These are phyloP conservation scores for Colletotrichum tamarilloi DNA, from an alignment of 2,329 filamentous ascomycete species.

Conservation along the genomic window DNA sequence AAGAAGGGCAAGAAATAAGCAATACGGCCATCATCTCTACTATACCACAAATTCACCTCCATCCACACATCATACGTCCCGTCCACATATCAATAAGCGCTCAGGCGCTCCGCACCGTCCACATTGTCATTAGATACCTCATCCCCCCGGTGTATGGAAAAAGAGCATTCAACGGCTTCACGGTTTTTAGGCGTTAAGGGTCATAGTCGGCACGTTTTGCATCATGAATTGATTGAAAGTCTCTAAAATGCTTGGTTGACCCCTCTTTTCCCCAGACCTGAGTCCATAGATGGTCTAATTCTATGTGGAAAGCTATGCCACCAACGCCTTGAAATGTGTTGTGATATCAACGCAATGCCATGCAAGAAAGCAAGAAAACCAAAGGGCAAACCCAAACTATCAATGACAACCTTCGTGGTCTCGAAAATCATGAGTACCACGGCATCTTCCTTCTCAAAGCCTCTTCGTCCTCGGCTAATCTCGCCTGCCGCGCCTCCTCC, in stretches of 20 bases:
- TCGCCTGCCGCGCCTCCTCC: constrained; percentile 53
- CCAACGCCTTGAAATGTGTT: constrained; percentile 27
- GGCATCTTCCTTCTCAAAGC: constrained; percentile 59
- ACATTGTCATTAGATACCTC: constrained; percentile 31
- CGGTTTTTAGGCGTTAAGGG: constrained; percentile 30
- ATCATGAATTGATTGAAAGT: constrained; percentile 22
- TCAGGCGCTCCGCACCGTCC: neutral
- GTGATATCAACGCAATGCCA: constrained; percentile 36
- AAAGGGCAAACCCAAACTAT: neutral
- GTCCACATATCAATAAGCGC: neutral
- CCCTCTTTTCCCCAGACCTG: neutral
- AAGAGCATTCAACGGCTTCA: constrained; percentile 19
- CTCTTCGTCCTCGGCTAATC: constrained; percentile 56
- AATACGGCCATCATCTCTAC: neutral
- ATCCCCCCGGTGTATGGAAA: constrained; percentile 9
- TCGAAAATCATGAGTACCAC: constrained; percentile 42
- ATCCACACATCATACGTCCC: neutral
- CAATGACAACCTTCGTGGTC: too few species aligned
- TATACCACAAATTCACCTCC: neutral
- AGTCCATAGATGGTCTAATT: constrained; percentile 7
- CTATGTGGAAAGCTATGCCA: constrained; percentile 1
- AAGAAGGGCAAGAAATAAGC: constrained; percentile 74
- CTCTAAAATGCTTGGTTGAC: neutral
- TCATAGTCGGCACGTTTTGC: neutral
- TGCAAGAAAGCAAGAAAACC: constrained; percentile 16